phyloP scores from a whole-genome alignment of 495 filamentous ascomycete species.

The Lichenothelia convexa region DNA sequence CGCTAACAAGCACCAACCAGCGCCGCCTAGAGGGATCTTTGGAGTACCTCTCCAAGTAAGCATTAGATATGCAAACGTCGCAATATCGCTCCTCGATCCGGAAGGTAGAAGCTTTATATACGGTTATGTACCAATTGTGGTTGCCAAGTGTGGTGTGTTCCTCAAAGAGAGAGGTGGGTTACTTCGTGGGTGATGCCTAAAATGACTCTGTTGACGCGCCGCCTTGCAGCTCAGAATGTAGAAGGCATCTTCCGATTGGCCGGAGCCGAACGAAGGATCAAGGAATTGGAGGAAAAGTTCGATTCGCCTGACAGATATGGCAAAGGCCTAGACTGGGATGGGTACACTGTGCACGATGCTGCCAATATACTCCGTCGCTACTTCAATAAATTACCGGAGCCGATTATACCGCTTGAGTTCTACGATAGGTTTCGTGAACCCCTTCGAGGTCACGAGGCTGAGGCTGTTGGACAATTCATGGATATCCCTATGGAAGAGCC shows the following conservation, averaged over 20 bases:
- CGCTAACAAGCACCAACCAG: conserved; percentile 15
- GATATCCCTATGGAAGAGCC: conserved; percentile 36
- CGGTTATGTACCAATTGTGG: conserved; percentile 95
- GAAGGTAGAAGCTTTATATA: conserved; percentile 92
- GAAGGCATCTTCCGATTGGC: conserved; percentile 95
- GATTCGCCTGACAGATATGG: conserved; percentile 92
- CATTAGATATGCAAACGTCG: conserved; percentile 97
- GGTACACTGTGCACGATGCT: conserved; percentile 97
- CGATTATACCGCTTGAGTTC: conserved; percentile 86
- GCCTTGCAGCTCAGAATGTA: conserved; percentile 68
- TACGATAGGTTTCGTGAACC: conserved; percentile 85
- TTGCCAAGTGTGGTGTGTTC: conserved; percentile 95
- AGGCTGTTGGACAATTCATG: conserved; percentile 49
- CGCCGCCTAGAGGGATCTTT: conserved; percentile 65
- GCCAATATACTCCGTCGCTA: conserved; percentile 93
- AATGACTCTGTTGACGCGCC: too few species aligned
- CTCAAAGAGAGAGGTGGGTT: conserved; percentile 88
- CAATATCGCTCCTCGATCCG: conserved; percentile 84
- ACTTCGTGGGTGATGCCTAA: too few species aligned
- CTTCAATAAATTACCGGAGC: conserved; percentile 84
- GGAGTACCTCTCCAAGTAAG: conserved; percentile 85
- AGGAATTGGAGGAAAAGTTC: conserved; percentile 80
- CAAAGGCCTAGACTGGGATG: conserved; percentile 91
- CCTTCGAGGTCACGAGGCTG: conserved; percentile 54
- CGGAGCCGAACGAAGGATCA: conserved; percentile 95